Evolutionary conservation across 129 eudicot species (phyloP), one percentile per base, ranked within the genome.

Genomic region (Silybum marianum): DNA sequence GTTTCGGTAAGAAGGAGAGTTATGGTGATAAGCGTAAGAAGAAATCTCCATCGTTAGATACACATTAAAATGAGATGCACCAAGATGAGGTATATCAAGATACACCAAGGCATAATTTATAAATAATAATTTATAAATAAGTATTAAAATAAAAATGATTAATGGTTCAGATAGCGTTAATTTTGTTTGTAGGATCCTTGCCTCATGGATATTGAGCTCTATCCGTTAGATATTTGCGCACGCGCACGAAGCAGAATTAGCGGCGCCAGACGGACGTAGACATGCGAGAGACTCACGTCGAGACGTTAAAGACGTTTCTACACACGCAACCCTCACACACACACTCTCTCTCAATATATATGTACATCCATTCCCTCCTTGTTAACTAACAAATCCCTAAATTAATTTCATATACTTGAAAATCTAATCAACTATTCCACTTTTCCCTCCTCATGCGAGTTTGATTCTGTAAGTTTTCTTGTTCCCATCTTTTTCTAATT

Each of bases 281-380:
- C 97, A 66, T 79, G 91, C 83, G 90, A 73, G 34, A 67, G 66
- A 78, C 97, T 88, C 91, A 76, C 83, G 93, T 88, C 95, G 78
- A 72, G 82, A 84, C 90, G 85, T 83, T 80, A 25, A 69, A 44
- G 21, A 77, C 87, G n/a, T 85, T 70, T 16, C 54, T 89, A 39
- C 73, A 24, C 97, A 92, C 97, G 97, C 97, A 83, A 87, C 84
- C 38, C 72, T 83, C 91, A 69, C 90, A 74, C 88, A 48, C 89
- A 32, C 84, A n/a, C 72, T 78, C 92, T 62, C 90, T 70, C 88
- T 48, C 89, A 12, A 11, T 36, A 63, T 28, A 44, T 63, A 78
- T 44, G 77, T 51, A 34, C 12, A 2, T 65, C 28, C 48, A n/a
- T 71, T 32, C 25, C 1, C 76, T 3, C 67, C 36, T 60, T 60